Evolutionary conservation across 2,329 filamentous ascomycete genomes (phyloP), one percentile per base, ranked within the genome.

Genomic region (Penicillium sp.): DNA sequence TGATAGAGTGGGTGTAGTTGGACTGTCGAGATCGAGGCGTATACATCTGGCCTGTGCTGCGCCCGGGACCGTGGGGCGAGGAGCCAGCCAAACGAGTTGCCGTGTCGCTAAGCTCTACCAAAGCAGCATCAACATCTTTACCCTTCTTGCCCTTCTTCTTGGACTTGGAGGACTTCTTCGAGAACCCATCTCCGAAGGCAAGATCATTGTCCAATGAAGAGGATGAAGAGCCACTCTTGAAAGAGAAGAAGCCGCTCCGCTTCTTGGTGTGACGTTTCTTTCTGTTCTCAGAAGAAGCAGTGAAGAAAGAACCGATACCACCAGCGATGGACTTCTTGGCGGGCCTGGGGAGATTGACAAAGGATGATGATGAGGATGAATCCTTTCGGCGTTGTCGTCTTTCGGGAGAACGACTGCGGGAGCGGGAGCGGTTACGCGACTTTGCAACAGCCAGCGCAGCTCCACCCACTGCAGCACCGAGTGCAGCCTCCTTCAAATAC

Each of bases 141-240:
- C 65, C 57, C 38, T 70, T 66, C 44, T 71, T 65, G 43, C 63
- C 55, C 55, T 67, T 71, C 56, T 65, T 69, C 49, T 64, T 67
- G 17, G 75, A 73, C 60, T 79, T 80, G 47, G 65, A 68, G 15
- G 67, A 60, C 41, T 72, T 73, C 36, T 70, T 73, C 2, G 75
- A 58, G 36, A 73, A 87, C 17, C 85, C 86, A 54, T 77, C 80
- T 10, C 87, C 87, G 68, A 89, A 90, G 10, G 87, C 87, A 59
- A 90, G 75, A 68, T 90, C 88, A 21, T 83, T 84, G 71, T 89
- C 86, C 54, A 89, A 79, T 0, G 86, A 88, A 0, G 86, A 89
- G 2, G 85, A 87, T 1, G 86, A 89, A 2, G 83, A 87, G 66
- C 86, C 88, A 47, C 49, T 44, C 54, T 77, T 79, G 65, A 86